A percentile compares a stretch with the other conserved stretches of the same genome.
Evolutionary conservation across 768 basidiomycete genomes (phyloP).

Genomic region (Mycena pura): DNA sequence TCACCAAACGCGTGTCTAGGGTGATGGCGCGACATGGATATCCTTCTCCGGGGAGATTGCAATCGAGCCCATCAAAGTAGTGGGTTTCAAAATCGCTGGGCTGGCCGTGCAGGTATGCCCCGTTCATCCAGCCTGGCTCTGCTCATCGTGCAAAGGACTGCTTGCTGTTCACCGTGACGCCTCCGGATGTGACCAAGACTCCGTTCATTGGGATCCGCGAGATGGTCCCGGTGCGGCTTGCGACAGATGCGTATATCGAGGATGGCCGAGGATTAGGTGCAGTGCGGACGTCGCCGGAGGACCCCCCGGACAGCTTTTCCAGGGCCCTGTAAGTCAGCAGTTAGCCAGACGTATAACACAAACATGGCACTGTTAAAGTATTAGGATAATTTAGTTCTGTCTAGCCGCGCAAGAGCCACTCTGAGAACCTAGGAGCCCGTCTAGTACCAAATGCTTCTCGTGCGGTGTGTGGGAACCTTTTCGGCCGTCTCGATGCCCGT

Average conservation of each 20-base stretch:
- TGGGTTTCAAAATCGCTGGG: slow-evolving; percentile 72
- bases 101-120: slow-evolving; percentile 63
- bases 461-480: slow-evolving; percentile 76
- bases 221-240: slow-evolving; percentile 67
- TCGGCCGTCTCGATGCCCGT: slow-evolving; percentile 58
- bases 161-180: slow-evolving; percentile 64
- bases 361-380: slow-evolving; percentile 6
- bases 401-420: too few relatives aligned
- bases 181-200: slow-evolving; percentile 60
- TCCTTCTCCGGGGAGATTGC: slow-evolving; percentile 68
- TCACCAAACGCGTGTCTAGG: slow-evolving; percentile 44
- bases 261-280: slow-evolving; percentile 44
- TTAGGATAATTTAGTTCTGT: slow-evolving; percentile 3
- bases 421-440: neutral
- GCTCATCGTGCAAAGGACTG: slow-evolving; percentile 56
- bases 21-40: slow-evolving; percentile 67
- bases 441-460: slow-evolving; percentile 88
- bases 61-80: slow-evolving; percentile 56
- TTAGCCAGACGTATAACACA: too few relatives aligned
- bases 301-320: neutral
- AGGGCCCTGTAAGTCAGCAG: neutral
- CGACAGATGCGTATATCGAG: slow-evolving; percentile 65
- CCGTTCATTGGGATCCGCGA: slow-evolving; percentile 66
- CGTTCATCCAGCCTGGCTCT: neutral
- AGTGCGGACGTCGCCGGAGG: slow-evolving; percentile 12